Evolutionary conservation across 2,329 filamentous ascomycete species (phyloP).

Genomic region (Penicillium sp.): DNA sequence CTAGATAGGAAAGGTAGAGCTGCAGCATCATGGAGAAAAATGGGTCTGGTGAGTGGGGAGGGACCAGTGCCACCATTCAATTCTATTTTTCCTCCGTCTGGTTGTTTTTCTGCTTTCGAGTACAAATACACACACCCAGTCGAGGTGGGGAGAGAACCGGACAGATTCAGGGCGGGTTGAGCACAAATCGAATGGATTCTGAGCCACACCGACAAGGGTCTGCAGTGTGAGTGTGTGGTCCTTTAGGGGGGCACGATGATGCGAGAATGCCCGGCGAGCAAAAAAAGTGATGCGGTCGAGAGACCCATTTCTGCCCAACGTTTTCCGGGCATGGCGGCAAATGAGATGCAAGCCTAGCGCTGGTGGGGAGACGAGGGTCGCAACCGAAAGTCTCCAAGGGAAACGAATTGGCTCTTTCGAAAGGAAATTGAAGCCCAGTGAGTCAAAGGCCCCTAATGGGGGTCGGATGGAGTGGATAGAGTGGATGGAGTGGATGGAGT

Average conservation of each 20-base stretch:
- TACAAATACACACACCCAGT: conserved; percentile 7
- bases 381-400: conserved; percentile 11
- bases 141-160: conserved; percentile 4
- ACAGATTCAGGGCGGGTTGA: conserved; percentile 10
- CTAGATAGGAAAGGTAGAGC: conserved; percentile 29
- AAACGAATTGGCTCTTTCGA: conserved; percentile 5
- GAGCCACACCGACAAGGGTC: conserved; percentile 14
- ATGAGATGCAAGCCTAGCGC: conserved; percentile 29
- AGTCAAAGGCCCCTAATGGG: conserved; percentile 1
- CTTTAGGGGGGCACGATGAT: conserved; percentile 3
- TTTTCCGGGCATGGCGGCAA: conserved; percentile 29
- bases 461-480: conserved; percentile 16
- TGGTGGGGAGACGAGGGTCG: conserved; percentile 26
- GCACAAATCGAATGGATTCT: conserved; percentile 7
- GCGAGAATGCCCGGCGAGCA: conserved; percentile 5
- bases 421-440: conserved; percentile 6
- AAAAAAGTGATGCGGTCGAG: conserved; percentile 26
- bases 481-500: conserved; percentile 18
- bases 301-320: conserved; percentile 35
- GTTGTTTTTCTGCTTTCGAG: conserved; percentile 16
- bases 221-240: conserved; percentile 11
- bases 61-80: conserved; percentile 30
- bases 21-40: conserved; percentile 28
- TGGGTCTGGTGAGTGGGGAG: conserved; percentile 33
- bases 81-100: conserved; percentile 20